Conservation (phyloP, 2,329 filamentous ascomycete species). For the Xylaria sp. region DNA sequence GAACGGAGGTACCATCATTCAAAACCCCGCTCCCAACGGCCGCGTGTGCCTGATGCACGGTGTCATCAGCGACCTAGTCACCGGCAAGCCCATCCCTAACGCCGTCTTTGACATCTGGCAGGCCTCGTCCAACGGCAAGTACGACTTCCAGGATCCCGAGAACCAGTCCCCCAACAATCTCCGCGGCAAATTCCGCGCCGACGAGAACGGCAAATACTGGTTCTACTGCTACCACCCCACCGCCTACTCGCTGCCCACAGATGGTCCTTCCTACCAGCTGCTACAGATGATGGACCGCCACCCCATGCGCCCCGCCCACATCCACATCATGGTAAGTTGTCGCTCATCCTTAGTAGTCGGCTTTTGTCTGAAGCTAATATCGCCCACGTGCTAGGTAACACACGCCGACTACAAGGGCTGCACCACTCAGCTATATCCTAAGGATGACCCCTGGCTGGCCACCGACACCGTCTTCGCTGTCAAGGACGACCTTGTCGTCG, state of each 20-base stretch:
- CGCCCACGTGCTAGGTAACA: conserved; percentile 54
- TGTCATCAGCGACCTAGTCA: conserved; percentile 60
- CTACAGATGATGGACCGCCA: conserved; percentile 61
- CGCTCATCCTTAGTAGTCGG: neutral
- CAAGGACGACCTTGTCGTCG: conserved; percentile 63
- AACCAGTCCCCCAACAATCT: conserved; percentile 79
- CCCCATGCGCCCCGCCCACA: conserved; percentile 62
- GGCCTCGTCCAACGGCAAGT: conserved; percentile 78
- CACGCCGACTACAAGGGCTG: conserved; percentile 75
- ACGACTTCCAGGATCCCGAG: conserved; percentile 79
- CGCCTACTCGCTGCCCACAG: conserved; percentile 75
- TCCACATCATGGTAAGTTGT: conserved; percentile 61
- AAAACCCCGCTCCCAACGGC: conserved; percentile 68
- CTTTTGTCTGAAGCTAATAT: neutral
- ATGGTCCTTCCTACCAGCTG: conserved; percentile 61
- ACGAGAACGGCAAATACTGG: conserved; percentile 75
- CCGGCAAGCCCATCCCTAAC: conserved; percentile 68
- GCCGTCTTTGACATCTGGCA: conserved; percentile 85
- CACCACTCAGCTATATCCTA: conserved; percentile 82
- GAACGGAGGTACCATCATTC: conserved; percentile 74
- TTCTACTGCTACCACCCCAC: conserved; percentile 82
- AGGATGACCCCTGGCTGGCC: conserved; percentile 71
- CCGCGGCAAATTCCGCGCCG: conserved; percentile 78
- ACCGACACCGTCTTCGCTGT: conserved; percentile 64
- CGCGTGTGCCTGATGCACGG: conserved; percentile 76